Evolutionary conservation across 176 grass and related monocot genomes (phyloP).

Genomic region (Raddia guianensis): DNA sequence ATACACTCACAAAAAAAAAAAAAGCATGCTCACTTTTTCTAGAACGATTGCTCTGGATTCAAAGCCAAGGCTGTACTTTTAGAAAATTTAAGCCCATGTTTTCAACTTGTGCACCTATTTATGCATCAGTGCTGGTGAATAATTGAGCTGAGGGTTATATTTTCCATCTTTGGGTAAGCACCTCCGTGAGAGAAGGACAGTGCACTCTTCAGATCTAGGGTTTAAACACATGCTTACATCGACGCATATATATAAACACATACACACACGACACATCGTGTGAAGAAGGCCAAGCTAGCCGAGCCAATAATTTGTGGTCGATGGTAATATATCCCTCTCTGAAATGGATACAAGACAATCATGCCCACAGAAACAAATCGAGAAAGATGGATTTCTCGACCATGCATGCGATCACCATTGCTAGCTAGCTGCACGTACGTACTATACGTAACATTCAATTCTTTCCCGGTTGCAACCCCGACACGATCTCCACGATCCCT

Average conservation of each 20-base stretch:
- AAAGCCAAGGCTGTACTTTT: not conserved
- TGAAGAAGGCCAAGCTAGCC: constrained; percentile 21
- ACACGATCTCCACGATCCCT: constrained; percentile 30
- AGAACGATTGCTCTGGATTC: too few relatives aligned
- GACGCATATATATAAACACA: not conserved
- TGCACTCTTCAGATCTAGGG: constrained; percentile 1
- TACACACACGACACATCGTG: constrained; percentile 8
- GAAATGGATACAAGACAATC: constrained; percentile 30
- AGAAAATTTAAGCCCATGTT: too few relatives aligned
- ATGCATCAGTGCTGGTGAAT: not conserved
- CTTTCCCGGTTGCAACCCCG: constrained; percentile 14
- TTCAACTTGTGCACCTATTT: too few relatives aligned
- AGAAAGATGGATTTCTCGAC: constrained; percentile 18
- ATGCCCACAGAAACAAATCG: constrained; percentile 6
- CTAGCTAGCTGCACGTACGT: not conserved
- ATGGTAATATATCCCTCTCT: constrained; percentile 20
- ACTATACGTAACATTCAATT: not conserved
- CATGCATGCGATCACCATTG: not conserved
- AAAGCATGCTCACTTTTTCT: too few relatives aligned
- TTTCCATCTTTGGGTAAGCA: constrained; percentile 33
- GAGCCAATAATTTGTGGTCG: constrained; percentile 1
- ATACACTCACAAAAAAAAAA: too few relatives aligned
- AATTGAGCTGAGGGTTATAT: not conserved
- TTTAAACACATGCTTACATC: constrained; percentile 37
- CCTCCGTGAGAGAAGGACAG: not conserved